Evolutionary conservation across 148 eudicot genomes (phyloP).

Genomic region (Amaranthus cruentus): DNA sequence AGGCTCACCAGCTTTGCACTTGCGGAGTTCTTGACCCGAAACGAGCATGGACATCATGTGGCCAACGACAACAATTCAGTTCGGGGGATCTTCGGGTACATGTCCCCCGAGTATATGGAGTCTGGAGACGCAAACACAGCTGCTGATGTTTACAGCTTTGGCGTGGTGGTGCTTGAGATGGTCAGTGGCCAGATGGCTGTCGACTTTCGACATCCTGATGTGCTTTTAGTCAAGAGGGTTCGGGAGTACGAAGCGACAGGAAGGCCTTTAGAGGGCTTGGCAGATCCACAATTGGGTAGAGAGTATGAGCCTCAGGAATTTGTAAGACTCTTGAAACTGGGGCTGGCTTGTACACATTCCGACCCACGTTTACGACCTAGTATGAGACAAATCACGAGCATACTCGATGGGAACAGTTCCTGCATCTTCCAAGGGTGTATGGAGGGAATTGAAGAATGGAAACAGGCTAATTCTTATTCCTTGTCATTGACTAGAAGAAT

Average conservation of each 20-base stretch:
- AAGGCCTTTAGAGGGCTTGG: constrained; percentile 49
- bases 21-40: constrained; percentile 80
- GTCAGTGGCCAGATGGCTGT: constrained; percentile 80
- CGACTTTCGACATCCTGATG: constrained; percentile 69
- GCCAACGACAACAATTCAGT: constrained; percentile 45
- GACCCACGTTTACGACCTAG: constrained; percentile 61
- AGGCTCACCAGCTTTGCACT: constrained; percentile 78
- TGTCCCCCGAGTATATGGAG: constrained; percentile 90
- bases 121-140: constrained; percentile 74
- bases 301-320: constrained; percentile 48
- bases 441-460: constrained; percentile 69
- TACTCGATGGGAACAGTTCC: constrained; percentile 68
- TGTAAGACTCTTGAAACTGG: constrained; percentile 55
- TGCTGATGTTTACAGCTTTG: constrained; percentile 92
- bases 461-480: constrained; percentile 51
- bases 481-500: constrained; percentile 63
- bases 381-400: constrained; percentile 67
- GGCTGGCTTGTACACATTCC: constrained; percentile 78
- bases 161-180: constrained; percentile 83
- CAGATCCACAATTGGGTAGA: constrained; percentile 56
- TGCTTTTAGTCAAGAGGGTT: constrained; percentile 50
- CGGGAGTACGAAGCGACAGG: constrained; percentile 47
- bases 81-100: constrained; percentile 85
- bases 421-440: constrained; percentile 41
- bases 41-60: constrained; percentile 61